Base-by-base conservation (phyloP, 2,329 filamentous ascomycete species). In the Alternaria incomplexa region DNA sequence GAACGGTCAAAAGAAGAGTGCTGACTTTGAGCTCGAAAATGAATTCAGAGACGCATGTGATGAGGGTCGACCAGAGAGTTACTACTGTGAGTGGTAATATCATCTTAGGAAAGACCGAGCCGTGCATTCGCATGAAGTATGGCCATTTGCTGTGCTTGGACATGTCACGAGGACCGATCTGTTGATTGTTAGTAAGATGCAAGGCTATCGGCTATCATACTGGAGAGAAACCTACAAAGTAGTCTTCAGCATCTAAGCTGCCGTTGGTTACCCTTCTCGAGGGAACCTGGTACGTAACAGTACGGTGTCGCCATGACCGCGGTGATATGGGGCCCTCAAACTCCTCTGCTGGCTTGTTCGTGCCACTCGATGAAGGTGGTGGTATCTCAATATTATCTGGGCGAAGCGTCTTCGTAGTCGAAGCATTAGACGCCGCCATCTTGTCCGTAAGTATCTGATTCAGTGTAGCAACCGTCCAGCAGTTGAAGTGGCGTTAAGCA, bases 101-200 rank as follows among this genome's bases (percentile, higher is more conserved):
- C 86, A 94, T 88, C 74, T 91, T 89, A 12, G 91, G 91, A 61
- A 91, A 77, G 64, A 94, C 89, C 65, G 89, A 91, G 70, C 91
- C 91, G 77, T 93, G 91, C 81, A 94, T 85, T 62, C 90, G 90
- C 77, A 94, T 81, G 76, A 93, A 91, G 66, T 89, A 86, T 17
- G 91, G 91, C 85, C 90, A 90, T 84, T 92, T 93, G 20, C 90
- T 93, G 79, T 93, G 91, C 72, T 87, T 87, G 61, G 88, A 84
- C 67, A 92, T 86, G 76, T 93, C 88, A 64, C 90, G 86, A 53
- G 91, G 91, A 12, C 88, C 88, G n/a, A 74, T 62, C 77, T 79
- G 46, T 22, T 9, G 3, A n/a, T 11, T 56, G 44, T 69, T 63
- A 71, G 72, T 25, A 61, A 51, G n/a, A 7, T 32, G 11, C 23